Conservation (phyloP, 2,329 filamentous ascomycete genomes). For the Ambrosiella beaveri region DNA sequence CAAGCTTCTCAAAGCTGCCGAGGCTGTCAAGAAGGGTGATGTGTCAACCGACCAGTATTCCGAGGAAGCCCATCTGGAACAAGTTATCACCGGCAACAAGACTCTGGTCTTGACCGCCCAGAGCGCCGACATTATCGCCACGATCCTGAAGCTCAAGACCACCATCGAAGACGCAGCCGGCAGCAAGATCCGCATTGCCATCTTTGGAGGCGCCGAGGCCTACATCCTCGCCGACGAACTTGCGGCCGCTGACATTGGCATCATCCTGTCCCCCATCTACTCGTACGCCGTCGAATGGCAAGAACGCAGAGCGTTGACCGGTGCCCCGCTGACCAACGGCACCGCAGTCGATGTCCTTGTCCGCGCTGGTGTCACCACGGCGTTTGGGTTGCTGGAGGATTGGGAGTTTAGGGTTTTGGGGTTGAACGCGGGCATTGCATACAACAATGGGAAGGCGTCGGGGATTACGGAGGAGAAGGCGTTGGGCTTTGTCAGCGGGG, state of each 20-base stretch:
- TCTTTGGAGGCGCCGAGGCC: constrained; percentile 47
- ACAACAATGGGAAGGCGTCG: constrained; percentile 30
- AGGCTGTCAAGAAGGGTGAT: constrained; percentile 16
- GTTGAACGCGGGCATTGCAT: constrained; percentile 41
- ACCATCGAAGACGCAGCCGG: constrained; percentile 28
- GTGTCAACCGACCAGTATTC: constrained; percentile 25
- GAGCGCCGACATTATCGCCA: constrained; percentile 44
- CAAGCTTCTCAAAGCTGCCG: constrained; percentile 31
- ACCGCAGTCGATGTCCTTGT: constrained; percentile 41
- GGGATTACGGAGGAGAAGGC: constrained; percentile 39
- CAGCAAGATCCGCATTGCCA: constrained; percentile 30
- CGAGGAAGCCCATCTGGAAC: constrained; percentile 32
- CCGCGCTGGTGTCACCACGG: constrained; percentile 39
- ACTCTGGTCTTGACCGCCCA: constrained; percentile 42
- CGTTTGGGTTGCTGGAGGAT: constrained; percentile 42
- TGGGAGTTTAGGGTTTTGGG: constrained; percentile 44
- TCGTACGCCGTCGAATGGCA: constrained; percentile 41
- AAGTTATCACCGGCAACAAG: constrained; percentile 35
- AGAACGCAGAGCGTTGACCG: constrained; percentile 41
- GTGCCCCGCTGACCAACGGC: constrained; percentile 48
- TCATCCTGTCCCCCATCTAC: constrained; percentile 43
- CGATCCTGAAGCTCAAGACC: constrained; percentile 39
- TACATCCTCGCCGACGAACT: constrained; percentile 41
- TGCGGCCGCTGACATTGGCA: constrained; percentile 36
- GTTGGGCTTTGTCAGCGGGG: constrained; percentile 37